Conservation (phyloP, 2,329 filamentous ascomycete genomes). For the Colletotrichum phormii region DNA sequence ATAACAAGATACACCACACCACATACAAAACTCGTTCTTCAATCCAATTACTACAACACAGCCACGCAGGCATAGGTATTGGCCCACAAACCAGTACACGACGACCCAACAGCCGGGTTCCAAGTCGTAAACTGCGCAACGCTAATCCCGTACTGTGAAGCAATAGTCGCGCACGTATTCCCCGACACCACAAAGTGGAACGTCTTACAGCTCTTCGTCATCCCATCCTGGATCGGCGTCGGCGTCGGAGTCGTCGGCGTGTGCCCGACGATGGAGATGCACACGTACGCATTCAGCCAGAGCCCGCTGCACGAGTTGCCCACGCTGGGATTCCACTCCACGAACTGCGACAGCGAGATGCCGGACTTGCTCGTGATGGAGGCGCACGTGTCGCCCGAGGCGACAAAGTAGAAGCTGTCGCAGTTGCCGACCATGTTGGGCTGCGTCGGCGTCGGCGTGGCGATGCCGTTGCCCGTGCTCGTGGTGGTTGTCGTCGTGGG, state of each 20-base stretch:
- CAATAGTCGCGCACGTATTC: conserved; percentile 22
- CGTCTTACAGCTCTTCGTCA: no score
- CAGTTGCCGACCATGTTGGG: conserved; percentile 38
- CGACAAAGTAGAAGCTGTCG: conserved; percentile 34
- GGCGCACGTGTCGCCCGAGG: conserved; percentile 22
- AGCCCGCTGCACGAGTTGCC: neutral
- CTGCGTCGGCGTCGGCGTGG: conserved; percentile 37
- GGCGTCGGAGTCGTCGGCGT: conserved; percentile 32
- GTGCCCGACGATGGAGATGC: neutral
- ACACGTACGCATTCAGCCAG: neutral
- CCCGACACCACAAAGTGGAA: no score
- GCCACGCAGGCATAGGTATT: conserved; percentile 29
- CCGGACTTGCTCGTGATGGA: conserved; percentile 32
- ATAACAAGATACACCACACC: no score
- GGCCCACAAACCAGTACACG: conserved; percentile 41
- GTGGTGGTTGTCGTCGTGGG: no score
- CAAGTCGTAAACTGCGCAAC: conserved; percentile 41
- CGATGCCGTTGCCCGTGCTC: neutral
- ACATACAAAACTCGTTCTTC: no score
- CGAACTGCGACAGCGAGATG: conserved; percentile 42
- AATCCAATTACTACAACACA: neutral
- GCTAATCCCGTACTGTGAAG: conserved; percentile 36
- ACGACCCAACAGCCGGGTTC: conserved; percentile 44
- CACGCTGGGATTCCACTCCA: conserved; percentile 38
- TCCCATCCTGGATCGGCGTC: conserved; percentile 11